Evolutionary conservation across 1,139 yeast species (phyloP), one percentile per base, ranked within the genome.

Genomic region (Diutina siamensis): DNA sequence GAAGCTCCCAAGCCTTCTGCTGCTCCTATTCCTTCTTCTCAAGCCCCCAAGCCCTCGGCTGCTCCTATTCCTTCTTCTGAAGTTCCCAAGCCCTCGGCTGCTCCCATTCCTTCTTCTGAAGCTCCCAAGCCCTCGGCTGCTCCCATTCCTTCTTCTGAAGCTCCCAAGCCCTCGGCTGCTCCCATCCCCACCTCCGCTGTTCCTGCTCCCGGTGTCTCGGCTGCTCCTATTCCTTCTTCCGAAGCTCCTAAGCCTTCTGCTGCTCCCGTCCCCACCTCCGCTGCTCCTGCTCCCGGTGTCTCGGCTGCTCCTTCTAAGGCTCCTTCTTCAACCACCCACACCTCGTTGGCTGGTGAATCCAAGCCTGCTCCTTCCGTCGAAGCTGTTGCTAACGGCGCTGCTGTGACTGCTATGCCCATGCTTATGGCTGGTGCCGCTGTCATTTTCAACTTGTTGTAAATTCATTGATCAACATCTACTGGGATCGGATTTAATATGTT

Each of bases 131-230:
- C 41, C 8, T 40, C 40, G 38, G 53, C 51, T 45, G 40, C 40
- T 21, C 40, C 40, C 20, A 27, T 18, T 35, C 38, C 38, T 35
- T 18, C 36, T 15, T 4, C 38, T 10, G 15, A 20, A 10, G 27
- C 40, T 21, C 17, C 20, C 32, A 17, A n/a, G 17, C 17, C 10
- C 42, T n/a, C 28, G 5, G 34, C 34, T 32, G 12, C 34, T 15
- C 12, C 34, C 12, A 13, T 5, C 15, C 12, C 34, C 17, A 5
- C 34, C 15, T 5, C 17, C 15, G 17, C 10, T 9, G 38, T 60
- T 57, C 61, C 52, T 54, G 49, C 62, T 46, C 57, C 56, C 59
- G 55, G 59, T 46, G 61, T 61, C 48, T 41, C 57, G 17, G 36
- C 48, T 2, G 38, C 25, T 12, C 38, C 38, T 13, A 13, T 21